Evolutionary conservation across 2,329 filamentous ascomycete genomes (phyloP).

Genomic region (Verticillium dahliae): DNA sequence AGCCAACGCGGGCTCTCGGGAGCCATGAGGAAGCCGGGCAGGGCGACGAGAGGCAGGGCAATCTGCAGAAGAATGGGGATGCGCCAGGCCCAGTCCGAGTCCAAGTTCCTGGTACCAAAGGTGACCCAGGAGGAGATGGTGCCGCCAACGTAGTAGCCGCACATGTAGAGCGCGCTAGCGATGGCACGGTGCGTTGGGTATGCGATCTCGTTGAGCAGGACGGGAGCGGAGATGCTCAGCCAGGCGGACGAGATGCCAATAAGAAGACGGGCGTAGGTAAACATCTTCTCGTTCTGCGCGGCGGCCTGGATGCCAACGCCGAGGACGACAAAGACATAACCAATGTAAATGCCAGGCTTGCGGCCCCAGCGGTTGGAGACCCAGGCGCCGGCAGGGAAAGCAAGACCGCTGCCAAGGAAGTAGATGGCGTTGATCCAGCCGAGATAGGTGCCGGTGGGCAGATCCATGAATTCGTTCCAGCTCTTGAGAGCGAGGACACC

Average conservation of each 20-base stretch:
- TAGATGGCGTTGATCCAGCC: conserved; percentile 54
- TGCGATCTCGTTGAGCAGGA: conserved; percentile 46
- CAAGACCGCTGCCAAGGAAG: conserved; percentile 50
- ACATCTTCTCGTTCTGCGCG: conserved; percentile 29
- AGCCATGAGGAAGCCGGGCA: conserved; percentile 43
- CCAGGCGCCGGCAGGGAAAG: conserved; percentile 49
- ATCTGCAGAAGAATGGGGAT: conserved; percentile 42
- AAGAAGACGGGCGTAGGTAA: conserved; percentile 49
- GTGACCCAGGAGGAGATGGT: conserved; percentile 40
- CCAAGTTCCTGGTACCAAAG: conserved; percentile 39
- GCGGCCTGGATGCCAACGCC: conserved; percentile 52
- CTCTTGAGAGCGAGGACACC: conserved; percentile 33
- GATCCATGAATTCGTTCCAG: conserved; percentile 40
- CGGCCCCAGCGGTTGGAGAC: conserved; percentile 50
- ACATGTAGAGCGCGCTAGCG: conserved; percentile 48
- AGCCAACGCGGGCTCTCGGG: conserved; percentile 36
- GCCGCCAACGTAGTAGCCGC: conserved; percentile 45
- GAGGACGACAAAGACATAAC: conserved; percentile 46
- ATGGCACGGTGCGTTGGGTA: conserved; percentile 43
- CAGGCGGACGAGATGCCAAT: conserved; percentile 37
- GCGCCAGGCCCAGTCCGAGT: conserved; percentile 46
- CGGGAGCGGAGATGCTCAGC: conserved; percentile 41
- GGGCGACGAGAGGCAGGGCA: conserved; percentile 38
- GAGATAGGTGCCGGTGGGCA: conserved; percentile 33
- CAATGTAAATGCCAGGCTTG: conserved; percentile 44